Conservation (phyloP, 805 yeast species). For the Saccharomyces kudriavzevii region DNA sequence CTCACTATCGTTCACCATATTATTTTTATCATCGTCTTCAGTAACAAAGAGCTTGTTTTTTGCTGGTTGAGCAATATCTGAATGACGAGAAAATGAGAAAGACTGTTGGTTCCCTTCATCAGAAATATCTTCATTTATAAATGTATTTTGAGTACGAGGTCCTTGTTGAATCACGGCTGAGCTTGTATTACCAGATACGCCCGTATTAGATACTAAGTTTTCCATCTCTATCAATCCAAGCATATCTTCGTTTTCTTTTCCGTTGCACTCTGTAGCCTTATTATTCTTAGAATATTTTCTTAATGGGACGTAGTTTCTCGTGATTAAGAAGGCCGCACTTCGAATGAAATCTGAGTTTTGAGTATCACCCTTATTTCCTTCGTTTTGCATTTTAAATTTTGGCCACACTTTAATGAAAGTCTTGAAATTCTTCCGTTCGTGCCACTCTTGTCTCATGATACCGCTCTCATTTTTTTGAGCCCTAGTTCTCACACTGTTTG, state of each 20-base stretch:
- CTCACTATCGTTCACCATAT: background rate
- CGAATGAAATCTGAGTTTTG: constrained; percentile 7
- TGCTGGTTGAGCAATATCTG: constrained; percentile 1
- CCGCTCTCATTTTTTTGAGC: background rate
- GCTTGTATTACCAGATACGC: background rate
- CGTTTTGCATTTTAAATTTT: constrained; percentile 1
- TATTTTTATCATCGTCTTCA: constrained; percentile 7
- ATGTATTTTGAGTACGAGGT: background rate
- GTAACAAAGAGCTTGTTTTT: constrained; percentile 9
- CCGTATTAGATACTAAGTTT: background rate
- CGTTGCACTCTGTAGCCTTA: background rate
- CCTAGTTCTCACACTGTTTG: background rate
- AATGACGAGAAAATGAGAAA: constrained; percentile 2
- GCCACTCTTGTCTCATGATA: constrained; percentile 14
- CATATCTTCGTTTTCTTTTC: constrained; percentile 3
- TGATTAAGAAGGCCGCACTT: constrained; percentile 21
- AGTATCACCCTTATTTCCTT: background rate
- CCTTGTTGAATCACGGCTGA: background rate
- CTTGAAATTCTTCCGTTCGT: constrained; percentile 35
- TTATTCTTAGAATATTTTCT: constrained; percentile 14
- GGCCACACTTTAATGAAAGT: constrained; percentile 31
- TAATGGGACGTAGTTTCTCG: constrained; percentile 30
- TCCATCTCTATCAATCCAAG: constrained; percentile 3
- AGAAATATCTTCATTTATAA: background rate
- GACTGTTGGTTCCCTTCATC: constrained; percentile 3